Conservation (phyloP, 768 basidiomycete genomes). For the Mycena filopes region DNA sequence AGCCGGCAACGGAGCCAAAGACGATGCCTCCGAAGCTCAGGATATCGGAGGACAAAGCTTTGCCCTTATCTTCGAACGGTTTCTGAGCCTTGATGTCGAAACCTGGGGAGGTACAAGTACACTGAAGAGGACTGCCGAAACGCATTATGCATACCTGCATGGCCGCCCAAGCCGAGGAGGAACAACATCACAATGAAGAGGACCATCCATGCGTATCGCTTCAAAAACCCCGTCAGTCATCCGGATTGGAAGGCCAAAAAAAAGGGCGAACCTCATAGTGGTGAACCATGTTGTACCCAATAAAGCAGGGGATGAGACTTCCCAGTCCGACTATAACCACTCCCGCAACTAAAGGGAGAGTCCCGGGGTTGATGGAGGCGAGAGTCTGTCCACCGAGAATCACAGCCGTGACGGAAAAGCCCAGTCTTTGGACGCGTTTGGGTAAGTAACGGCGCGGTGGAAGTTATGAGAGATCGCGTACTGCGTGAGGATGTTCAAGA, state of each 20-base stretch:
- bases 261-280: no score
- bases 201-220: conserved; percentile 64
- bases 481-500: conserved; percentile 66
- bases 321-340: conserved; percentile 58
- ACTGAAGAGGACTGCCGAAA: no score
- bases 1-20: conserved; percentile 55
- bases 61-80: conserved; percentile 52
- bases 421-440: conserved; percentile 44
- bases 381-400: conserved; percentile 66
- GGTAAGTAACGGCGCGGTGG: not conserved
- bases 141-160: no score
- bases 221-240: no score
- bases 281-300: conserved; percentile 59
- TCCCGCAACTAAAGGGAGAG: conserved; percentile 58
- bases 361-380: conserved; percentile 54
- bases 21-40: conserved; percentile 63
- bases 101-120: no score
- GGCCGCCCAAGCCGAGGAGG: conserved; percentile 60
- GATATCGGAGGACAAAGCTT: conserved; percentile 56
- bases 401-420: conserved; percentile 59
- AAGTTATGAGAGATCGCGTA: conserved; percentile 25
- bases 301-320: conserved; percentile 56
- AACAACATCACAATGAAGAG: conserved; percentile 59
- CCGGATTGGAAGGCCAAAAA: no score
- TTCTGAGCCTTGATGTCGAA: conserved; percentile 58